Evolutionary conservation across 352 stramenopile genomes (phyloP).

Genomic region (Globisporangium abappressorium): DNA sequence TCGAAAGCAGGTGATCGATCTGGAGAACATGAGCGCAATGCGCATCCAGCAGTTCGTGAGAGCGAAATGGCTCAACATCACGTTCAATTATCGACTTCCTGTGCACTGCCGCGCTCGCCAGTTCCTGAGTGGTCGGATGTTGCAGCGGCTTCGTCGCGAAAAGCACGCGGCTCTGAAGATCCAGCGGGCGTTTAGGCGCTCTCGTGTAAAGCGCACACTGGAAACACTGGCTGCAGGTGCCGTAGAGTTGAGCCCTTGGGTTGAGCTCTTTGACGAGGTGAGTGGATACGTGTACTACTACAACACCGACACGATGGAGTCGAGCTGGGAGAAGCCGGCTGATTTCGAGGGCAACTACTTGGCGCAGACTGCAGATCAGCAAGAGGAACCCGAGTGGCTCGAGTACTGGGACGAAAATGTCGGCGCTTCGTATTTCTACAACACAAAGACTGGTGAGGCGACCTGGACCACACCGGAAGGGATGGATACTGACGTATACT

Average conservation of each 20-base stretch:
- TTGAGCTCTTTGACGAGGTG: slow-evolving; percentile 68
- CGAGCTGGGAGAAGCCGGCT: slow-evolving; percentile 39
- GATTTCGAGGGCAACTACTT: background rate
- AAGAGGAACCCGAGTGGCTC: slow-evolving; percentile 44
- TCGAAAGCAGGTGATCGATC: slow-evolving; percentile 7
- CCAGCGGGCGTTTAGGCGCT: slow-evolving; percentile 56
- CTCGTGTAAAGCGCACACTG: slow-evolving; percentile 36
- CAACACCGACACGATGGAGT: slow-evolving; percentile 46
- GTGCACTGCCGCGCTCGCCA: slow-evolving; percentile 36
- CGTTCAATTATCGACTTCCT: slow-evolving; percentile 13
- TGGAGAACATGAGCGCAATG: slow-evolving; percentile 26
- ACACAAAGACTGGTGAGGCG: slow-evolving; percentile 57
- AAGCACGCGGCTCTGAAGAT: slow-evolving; percentile 35
- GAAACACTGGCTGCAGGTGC: slow-evolving; percentile 30
- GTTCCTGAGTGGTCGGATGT: slow-evolving; percentile 32
- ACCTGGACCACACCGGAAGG: slow-evolving; percentile 55
- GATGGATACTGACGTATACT: slow-evolving; percentile 3
- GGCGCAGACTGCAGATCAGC: slow-evolving; percentile 1
- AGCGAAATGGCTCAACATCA: slow-evolving; percentile 17
- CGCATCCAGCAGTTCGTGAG: slow-evolving; percentile 44
- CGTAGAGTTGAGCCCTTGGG: slow-evolving; percentile 32
- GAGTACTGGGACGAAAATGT: slow-evolving; percentile 77
- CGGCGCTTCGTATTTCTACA: slow-evolving; percentile 66
- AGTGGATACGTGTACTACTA: slow-evolving; percentile 73
- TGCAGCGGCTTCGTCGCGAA: slow-evolving; percentile 22